Evolutionary conservation across 805 yeast species (phyloP).

Genomic region (Kuraishia cidri): DNA sequence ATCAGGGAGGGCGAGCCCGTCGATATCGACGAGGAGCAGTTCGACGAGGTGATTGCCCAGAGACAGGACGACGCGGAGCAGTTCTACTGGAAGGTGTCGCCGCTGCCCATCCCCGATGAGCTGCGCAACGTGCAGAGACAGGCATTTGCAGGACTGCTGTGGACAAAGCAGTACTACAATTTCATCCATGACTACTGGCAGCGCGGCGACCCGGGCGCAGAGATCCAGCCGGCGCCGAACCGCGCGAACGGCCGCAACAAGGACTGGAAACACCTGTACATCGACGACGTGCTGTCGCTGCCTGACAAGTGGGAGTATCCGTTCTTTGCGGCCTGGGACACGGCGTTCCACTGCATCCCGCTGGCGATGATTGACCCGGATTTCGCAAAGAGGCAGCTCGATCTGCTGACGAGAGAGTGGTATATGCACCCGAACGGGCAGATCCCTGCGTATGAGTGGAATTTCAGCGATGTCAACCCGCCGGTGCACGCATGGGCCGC

Average conservation of each 20-base stretch:
- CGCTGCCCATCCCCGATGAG: conserved; percentile 74
- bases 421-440: conserved; percentile 98
- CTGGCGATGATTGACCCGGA: conserved; percentile 89
- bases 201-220: conserved; percentile 71
- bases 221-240: conserved; percentile 69
- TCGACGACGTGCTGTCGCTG: conserved; percentile 78
- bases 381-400: conserved; percentile 84
- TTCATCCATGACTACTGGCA: conserved; percentile 84
- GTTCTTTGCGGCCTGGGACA: conserved; percentile 95
- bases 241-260: conserved; percentile 82
- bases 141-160: conserved; percentile 87
- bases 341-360: conserved; percentile 92
- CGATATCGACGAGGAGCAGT: conserved; percentile 59
- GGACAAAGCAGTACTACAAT: conserved; percentile 91
- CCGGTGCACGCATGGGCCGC: conserved; percentile 98
- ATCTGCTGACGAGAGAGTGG: conserved; percentile 86
- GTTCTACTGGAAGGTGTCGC: conserved; percentile 82
- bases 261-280: conserved; percentile 84
- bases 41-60: conserved; percentile 58
- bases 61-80: conserved; percentile 88
- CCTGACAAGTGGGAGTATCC: conserved; percentile 98
- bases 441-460: conserved; percentile 96
- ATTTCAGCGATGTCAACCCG: conserved; percentile 90
- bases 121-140: conserved; percentile 82
- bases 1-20: conserved; percentile 21